phyloP scores from a whole-genome alignment of 306 rosid species.

The Begonia peltatifolia region DNA sequence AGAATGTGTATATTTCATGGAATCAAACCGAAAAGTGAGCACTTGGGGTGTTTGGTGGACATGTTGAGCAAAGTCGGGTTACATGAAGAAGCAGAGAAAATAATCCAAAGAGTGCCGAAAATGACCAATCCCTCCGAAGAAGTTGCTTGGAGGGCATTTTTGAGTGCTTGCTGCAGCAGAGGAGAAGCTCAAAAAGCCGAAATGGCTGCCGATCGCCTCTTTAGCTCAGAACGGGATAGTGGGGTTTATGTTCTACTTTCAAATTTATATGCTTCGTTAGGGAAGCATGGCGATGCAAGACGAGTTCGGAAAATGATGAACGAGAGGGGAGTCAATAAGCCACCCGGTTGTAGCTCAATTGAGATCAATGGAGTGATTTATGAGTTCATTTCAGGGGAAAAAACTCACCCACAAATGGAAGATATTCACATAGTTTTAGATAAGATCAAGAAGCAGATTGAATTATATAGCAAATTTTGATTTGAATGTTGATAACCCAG shows the following conservation, averaged over 20 bases:
- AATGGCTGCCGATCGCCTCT: slow-evolving; percentile 37
- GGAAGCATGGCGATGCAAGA: slow-evolving; percentile 37
- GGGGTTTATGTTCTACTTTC: slow-evolving; percentile 63
- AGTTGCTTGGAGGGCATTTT: slow-evolving; percentile 71
- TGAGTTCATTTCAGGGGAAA: slow-evolving; percentile 61
- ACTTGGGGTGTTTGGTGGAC: slow-evolving; percentile 55
- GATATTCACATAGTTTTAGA: slow-evolving; percentile 41
- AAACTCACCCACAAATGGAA: slow-evolving; percentile 28
- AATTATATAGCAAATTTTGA: neutral
- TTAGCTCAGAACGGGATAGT: slow-evolving; percentile 27
- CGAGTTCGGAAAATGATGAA: slow-evolving; percentile 51
- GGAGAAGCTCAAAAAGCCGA: slow-evolving; percentile 46
- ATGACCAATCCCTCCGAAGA: slow-evolving; percentile 28
- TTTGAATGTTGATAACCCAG: no score
- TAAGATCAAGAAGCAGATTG: slow-evolving; percentile 21
- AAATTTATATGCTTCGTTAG: slow-evolving; percentile 39
- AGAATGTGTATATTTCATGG: slow-evolving; percentile 37
- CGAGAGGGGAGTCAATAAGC: slow-evolving; percentile 35
- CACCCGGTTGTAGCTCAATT: slow-evolving; percentile 65
- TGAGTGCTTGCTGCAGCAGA: slow-evolving; percentile 56
- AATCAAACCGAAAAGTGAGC: slow-evolving; percentile 51
- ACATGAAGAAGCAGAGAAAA: slow-evolving; percentile 46
- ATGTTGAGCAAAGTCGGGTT: slow-evolving; percentile 48
- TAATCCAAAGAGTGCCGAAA: slow-evolving; percentile 20
- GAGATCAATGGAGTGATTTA: slow-evolving; percentile 38